Base-by-base conservation (phyloP, 2,329 filamentous ascomycete species). In the Beauveria sp. region DNA sequence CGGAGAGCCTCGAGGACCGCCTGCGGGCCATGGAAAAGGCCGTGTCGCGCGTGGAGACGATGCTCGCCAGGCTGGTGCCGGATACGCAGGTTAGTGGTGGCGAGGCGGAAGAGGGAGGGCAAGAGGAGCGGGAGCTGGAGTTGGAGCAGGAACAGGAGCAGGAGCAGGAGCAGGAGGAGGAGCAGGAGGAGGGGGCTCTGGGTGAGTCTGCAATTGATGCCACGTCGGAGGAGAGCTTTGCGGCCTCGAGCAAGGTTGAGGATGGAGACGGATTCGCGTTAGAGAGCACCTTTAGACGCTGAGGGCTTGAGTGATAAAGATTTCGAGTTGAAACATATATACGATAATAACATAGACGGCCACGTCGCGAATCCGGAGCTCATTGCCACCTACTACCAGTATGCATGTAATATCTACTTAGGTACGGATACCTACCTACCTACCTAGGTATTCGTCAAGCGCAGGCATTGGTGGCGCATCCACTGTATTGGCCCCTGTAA, bases 11-110 rank as follows among this genome's bases (percentile, higher is more conserved):
- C 52, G 69, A 72, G 0, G 68, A 70, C 26, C 74, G 80, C 53
- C 67, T 86, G 40, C 76, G 75, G 41, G 71, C 73, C 8, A 75
- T 86, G 65, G 83, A 86, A 67, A 76, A 76, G 61, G 71, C 77
- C 30, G 78, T 79, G 63, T 70, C 70, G 47, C 76, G 80, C 40
- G 77, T 84, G 63, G 79, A 82, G 66, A 67, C 67, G n/a, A 73
- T 83, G 72, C 64, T 83, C 56, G 67, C 69, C 46, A 75, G 68
- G 56, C 66, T 82, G 61, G 65, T 75, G 22, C 66, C 74, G 30
- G 64, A 68, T 16, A 56, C 59, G 53, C 59, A 61, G 59, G 53
- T 61, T 5, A 44, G 37, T 3, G 67, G 67, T 18, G 65, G 66
- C 43, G 70, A 72, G 4, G 64, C 69, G 55, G 67, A 66, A 37